Percentiles rank a stretch among this genome's conserved stretches.
These are phyloP conservation scores for Cladochytrium replicatum DNA, from an alignment of 192 early-diverging fungal genomes.

Conservation along the genomic window DNA sequence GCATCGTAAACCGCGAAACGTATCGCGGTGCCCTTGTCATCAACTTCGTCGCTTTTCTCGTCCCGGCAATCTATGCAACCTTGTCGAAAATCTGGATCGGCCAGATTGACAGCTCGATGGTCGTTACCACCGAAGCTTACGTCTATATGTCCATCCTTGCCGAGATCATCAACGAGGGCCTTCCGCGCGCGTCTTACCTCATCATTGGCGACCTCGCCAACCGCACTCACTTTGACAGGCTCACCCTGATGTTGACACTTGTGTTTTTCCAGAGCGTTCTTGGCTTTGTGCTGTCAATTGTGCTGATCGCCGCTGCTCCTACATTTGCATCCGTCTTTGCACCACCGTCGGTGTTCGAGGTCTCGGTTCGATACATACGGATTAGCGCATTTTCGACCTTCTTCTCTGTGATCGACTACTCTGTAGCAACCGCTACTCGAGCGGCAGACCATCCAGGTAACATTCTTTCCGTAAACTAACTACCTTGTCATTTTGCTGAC, in stretches of 20 bases:
- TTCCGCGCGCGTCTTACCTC: conserved; percentile 12
- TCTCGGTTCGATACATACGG: conserved; percentile 14
- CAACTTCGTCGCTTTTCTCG: conserved; percentile 10
- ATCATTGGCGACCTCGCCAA: conserved; percentile 17
- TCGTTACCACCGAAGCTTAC: conserved; percentile 17
- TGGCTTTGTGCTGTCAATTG: conserved; percentile 4
- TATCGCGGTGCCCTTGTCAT: conserved; percentile 14
- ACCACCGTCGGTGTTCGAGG: conserved; percentile 6
- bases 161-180: conserved; percentile 20
- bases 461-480: too few relatives aligned
- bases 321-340: conserved; percentile 14
- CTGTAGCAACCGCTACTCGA: conserved; percentile 7
- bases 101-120: conserved; percentile 11
- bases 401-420: conserved; percentile 13
- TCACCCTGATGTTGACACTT: too few relatives aligned
- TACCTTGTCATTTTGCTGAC: too few relatives aligned
- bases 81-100: conserved; percentile 24
- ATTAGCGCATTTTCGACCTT: conserved; percentile 16
- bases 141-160: conserved; percentile 16
- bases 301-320: conserved; percentile 8
- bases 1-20: conserved; percentile 7
- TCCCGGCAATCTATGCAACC: conserved; percentile 17
- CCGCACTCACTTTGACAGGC: background rate
- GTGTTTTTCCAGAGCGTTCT: background rate
- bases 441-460: conserved; percentile 12